These are phyloP conservation scores for Limnomonas spitsbergensis DNA, from an alignment of 139 green algal species.

Conservation along the genomic window DNA sequence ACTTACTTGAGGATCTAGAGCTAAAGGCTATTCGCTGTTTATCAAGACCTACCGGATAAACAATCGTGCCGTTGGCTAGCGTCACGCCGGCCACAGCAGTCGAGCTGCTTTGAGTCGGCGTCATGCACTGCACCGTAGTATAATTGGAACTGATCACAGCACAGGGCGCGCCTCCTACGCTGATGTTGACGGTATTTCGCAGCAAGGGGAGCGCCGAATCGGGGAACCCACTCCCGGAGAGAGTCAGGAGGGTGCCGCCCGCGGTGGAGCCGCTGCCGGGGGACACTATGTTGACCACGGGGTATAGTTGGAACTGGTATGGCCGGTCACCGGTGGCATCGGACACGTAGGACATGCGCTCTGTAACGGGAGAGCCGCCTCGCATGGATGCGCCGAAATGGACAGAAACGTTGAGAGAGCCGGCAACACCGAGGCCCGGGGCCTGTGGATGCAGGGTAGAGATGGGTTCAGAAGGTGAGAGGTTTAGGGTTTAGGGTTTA, in stretches of 20 bases:
- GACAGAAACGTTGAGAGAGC: slow-evolving; percentile 20
- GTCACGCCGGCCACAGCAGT: background rate
- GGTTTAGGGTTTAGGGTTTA: background rate
- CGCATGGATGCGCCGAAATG: slow-evolving; percentile 34
- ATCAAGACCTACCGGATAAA: slow-evolving; percentile 4
- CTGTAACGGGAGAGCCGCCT: slow-evolving; percentile 14
- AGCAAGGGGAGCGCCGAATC: background rate
- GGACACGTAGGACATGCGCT: slow-evolving; percentile 9
- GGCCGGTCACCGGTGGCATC: slow-evolving; percentile 19
- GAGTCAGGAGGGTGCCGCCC: background rate
- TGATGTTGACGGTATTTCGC: slow-evolving; percentile 10
- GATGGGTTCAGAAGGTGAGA: too few relatives aligned
- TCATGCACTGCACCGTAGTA: slow-evolving; percentile 5
- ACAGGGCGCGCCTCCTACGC: slow-evolving; percentile 23
- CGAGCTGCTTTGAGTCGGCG: background rate
- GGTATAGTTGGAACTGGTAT: slow-evolving; percentile 45
- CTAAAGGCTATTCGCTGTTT: too few relatives aligned
- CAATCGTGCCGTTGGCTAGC: slow-evolving; percentile 1
- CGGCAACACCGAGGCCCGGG: slow-evolving; percentile 24
- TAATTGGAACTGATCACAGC: slow-evolving; percentile 12
- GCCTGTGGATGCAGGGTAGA: too few relatives aligned
- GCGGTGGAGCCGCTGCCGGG: slow-evolving; percentile 21
- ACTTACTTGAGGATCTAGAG: too few relatives aligned
- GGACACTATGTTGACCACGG: slow-evolving; percentile 23
- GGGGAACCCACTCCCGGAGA: slow-evolving; percentile 35